Evolutionary conservation across 768 basidiomycete genomes (phyloP).

Genomic region (Panaeolus papilionaceus): DNA sequence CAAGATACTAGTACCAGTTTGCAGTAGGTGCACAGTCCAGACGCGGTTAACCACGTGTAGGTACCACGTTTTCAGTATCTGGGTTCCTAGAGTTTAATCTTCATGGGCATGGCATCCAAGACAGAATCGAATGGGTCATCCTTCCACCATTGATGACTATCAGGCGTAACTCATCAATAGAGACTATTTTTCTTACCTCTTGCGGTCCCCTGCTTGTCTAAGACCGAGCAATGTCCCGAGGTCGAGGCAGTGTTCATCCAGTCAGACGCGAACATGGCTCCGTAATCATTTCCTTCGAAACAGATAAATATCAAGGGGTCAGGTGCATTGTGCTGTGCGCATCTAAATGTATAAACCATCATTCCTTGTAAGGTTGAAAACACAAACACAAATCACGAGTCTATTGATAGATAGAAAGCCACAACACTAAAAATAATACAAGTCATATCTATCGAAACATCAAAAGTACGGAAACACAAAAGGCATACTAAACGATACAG

Average conservation of each 20-base stretch:
- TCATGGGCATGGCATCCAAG: no score
- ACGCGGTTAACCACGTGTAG: no score
- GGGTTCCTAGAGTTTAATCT: no score
- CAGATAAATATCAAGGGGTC: not conserved
- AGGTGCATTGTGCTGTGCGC: not conserved
- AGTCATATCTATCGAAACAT: slow-evolving; percentile 5
- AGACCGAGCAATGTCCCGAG: not conserved
- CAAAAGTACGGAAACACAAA: not conserved
- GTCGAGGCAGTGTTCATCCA: not conserved
- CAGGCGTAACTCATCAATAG: no score
- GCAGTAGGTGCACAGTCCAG: no score
- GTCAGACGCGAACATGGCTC: not conserved
- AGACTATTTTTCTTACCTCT: no score
- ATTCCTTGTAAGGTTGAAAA: not conserved
- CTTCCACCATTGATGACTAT: no score
- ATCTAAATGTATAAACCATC: not conserved
- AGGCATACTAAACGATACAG: slow-evolving; percentile 2
- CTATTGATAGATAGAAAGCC: not conserved
- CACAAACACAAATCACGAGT: not conserved
- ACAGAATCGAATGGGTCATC: no score
- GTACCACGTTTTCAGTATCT: no score
- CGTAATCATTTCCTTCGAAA: slow-evolving; percentile 7
- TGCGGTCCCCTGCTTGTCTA: not conserved
- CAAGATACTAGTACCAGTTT: no score
- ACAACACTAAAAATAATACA: slow-evolving; percentile 1